These are phyloP conservation scores for Sporothrix variecibatus DNA, from an alignment of 2,329 filamentous ascomycete genomes.

Conservation along the genomic window DNA sequence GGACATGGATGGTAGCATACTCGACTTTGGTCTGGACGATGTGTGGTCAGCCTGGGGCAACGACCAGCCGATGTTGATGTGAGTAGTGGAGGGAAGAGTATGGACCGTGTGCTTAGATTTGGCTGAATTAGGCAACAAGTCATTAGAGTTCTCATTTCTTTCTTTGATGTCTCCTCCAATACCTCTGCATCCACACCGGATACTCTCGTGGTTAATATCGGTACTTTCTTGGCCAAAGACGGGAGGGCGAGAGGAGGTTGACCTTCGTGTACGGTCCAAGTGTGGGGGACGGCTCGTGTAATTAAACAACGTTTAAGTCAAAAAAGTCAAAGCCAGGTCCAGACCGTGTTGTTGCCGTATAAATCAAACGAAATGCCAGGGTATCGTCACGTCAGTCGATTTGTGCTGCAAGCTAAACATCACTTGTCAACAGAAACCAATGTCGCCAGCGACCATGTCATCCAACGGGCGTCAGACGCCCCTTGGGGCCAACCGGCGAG, in stretches of 20 bases:
- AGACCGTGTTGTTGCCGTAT: neutral
- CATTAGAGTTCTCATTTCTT: neutral
- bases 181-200: neutral
- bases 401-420: neutral
- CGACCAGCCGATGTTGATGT: neutral
- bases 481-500: neutral
- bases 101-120: neutral
- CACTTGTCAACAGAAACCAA: too few relatives aligned
- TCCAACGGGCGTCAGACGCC: neutral
- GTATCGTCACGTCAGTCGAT: neutral
- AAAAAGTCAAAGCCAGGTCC: neutral
- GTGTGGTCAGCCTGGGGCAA: conserved; percentile 12
- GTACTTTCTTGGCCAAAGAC: neutral
- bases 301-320: neutral
- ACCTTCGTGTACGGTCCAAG: neutral
- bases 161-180: neutral
- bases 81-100: neutral
- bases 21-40: conserved; percentile 2
- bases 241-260: neutral
- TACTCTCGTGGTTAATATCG: neutral
- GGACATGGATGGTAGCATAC: neutral
- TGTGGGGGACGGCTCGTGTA: neutral
- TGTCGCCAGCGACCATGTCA: too few relatives aligned
- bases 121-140: neutral
- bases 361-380: neutral